Base-by-base conservation (phyloP, 2,329 filamentous ascomycete species). In the Botrytis pseudocinerea region DNA sequence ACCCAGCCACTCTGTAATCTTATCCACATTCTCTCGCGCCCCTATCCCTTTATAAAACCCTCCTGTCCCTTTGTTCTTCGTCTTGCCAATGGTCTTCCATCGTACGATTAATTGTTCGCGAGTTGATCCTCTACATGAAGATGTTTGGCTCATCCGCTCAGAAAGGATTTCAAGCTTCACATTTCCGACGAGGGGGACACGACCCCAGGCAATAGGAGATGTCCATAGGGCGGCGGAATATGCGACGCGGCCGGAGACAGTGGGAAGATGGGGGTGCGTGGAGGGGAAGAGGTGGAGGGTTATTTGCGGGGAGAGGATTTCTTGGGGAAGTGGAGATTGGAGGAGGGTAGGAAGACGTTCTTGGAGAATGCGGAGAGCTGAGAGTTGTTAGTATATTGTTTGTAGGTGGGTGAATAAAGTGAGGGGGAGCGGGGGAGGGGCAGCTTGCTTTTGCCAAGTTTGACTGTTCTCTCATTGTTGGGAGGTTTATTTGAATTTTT, bases 141-240 rank as follows among this genome's bases (percentile, higher is more conserved):
- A 72, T 16, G 68, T 57, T 63, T 62, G 69, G 2, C 84, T 83
- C 88, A 99, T 96, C 78, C 95, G 92, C 85, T 97, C 95, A 20
- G 93, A 95, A 28, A 97, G 83, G 70, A 99, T 96, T 78, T 93
- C 90, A 18, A 99, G 88, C 77, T 90, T 91, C 62, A 98, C 93
- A 79, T 97, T 97, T 77, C 95, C 95, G 46, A 98, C 88, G 32
- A 98, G 89, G 3, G 96, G 96, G 1, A 99, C 88, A 42, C 93
- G 90, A 79, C 97, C 97, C 96, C 96, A 99, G 44, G 95, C 95
- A 69, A 99, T 92, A 0, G 96, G 96, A 0, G 95, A 94, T 0
- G 96, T 98, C 95, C 95, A 98, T 54, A 99, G 86, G 4, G 96
- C 96, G 28, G 96, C 95, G 51, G 92, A 92, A 82, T 99, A 99